Percentiles rank a stretch among this genome's conserved stretches.
Conservation (phyloP, 495 filamentous ascomycete species). For the Daldinia concentrica region DNA sequence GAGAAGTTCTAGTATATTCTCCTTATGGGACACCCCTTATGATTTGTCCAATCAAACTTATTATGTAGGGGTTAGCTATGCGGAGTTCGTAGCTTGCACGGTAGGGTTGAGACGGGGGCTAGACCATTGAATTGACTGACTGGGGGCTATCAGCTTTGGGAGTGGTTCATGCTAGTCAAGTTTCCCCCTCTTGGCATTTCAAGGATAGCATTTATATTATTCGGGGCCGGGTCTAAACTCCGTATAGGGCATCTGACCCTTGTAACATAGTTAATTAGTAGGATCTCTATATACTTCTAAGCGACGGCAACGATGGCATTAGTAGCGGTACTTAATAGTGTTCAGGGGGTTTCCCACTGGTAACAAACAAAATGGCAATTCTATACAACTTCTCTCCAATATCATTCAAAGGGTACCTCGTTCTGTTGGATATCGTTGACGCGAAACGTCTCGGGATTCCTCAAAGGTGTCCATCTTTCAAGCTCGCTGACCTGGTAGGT, state of each 20-base stretch:
- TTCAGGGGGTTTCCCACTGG: not conserved
- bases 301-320: not conserved
- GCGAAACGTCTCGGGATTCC: conserved; percentile 37
- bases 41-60: not conserved
- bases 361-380: not conserved
- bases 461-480: conserved; percentile 31
- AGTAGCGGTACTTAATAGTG: not conserved
- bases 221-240: not conserved
- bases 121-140: not conserved
- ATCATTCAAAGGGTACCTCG: conserved; percentile 18
- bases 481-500: conserved; percentile 19
- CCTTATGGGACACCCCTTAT: not conserved
- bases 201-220: not conserved
- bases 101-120: not conserved
- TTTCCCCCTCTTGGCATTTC: not conserved
- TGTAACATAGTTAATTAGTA: not conserved
- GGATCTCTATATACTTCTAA: not conserved
- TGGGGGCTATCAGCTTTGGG: not conserved
- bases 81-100: not conserved
- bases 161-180: not conserved
- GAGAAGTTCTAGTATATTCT: not conserved
- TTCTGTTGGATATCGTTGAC: conserved; percentile 40
- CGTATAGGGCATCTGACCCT: not conserved
- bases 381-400: not conserved
- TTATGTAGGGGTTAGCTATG: not conserved